phyloP scores from a whole-genome alignment of 2,329 filamentous ascomycete species.

The Daldinia eschscholtzii region DNA sequence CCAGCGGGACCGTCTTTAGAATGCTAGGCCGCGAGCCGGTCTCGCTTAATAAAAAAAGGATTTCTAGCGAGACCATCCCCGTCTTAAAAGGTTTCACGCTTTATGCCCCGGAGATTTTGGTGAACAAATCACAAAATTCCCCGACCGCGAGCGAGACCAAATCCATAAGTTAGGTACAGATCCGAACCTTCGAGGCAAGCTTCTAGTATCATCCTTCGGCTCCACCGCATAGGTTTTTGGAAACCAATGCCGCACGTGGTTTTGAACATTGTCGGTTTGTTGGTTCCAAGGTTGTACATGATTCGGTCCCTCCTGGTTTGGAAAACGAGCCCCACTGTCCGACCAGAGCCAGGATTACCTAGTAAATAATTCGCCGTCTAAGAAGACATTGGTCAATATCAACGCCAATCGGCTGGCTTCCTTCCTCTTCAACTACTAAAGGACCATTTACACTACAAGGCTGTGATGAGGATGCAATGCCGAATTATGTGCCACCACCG shows the following conservation, averaged over 20 bases:
- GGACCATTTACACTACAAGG: constrained; percentile 18
- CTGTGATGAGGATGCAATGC: constrained; percentile 16
- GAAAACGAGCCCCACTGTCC: constrained; percentile 28
- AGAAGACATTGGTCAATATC: constrained; percentile 22
- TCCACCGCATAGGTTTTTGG: constrained; percentile 18
- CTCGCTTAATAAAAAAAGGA: constrained; percentile 25
- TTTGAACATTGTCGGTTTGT: constrained; percentile 30
- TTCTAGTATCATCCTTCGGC: constrained; percentile 31
- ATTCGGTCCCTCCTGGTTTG: constrained; percentile 29
- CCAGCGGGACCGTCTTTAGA: constrained; percentile 42
- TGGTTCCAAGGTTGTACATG: constrained; percentile 28
- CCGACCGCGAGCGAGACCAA: constrained; percentile 33
- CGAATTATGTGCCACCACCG: constrained; percentile 5
- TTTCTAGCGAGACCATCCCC: constrained; percentile 36
- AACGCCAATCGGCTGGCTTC: constrained; percentile 43
- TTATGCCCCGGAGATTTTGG: constrained; percentile 35
- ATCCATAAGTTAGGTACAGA: constrained; percentile 17
- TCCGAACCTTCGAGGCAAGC: constrained; percentile 31
- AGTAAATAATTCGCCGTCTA: constrained; percentile 29
- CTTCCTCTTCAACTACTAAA: constrained; percentile 17
- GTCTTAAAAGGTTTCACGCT: constrained; percentile 35
- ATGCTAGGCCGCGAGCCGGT: constrained; percentile 33
- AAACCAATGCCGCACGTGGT: constrained; percentile 26
- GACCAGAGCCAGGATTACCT: constrained; percentile 36
- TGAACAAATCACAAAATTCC: constrained; percentile 42